These are phyloP conservation scores for Knufia fluminis DNA, from an alignment of 2,329 filamentous ascomycete genomes.

Conservation along the genomic window DNA sequence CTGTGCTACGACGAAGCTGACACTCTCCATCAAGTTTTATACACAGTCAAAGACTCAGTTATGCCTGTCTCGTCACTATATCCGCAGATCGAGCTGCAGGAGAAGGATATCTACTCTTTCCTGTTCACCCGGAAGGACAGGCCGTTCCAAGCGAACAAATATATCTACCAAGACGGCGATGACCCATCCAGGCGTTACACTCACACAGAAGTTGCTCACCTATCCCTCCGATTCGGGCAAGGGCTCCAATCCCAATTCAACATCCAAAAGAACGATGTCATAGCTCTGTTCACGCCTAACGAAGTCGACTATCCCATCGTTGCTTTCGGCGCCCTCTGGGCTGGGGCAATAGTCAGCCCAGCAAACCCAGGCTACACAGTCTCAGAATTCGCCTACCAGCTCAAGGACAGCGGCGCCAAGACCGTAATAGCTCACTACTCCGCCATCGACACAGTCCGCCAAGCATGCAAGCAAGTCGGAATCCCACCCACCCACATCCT, in stretches of 20 bases:
- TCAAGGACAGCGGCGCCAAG: conserved; percentile 67
- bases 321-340: conserved; percentile 73
- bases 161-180: conserved; percentile 72
- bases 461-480: conserved; percentile 61
- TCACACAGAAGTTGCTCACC: conserved; percentile 55
- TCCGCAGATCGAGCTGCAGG: conserved; percentile 57
- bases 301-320: conserved; percentile 70
- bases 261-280: conserved; percentile 75
- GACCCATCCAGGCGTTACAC: conserved; percentile 58
- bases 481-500: conserved; percentile 65
- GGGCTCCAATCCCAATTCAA: conserved; percentile 65
- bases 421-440: conserved; percentile 64
- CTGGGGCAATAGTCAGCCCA: conserved; percentile 71
- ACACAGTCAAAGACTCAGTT: not conserved
- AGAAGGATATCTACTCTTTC: conserved; percentile 67
- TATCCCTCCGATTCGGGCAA: conserved; percentile 67
- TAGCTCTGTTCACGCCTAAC: conserved; percentile 77
- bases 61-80: conserved; percentile 68
- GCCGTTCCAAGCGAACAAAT: conserved; percentile 61
- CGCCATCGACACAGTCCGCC: conserved; percentile 53
- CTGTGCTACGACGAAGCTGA: not conserved
- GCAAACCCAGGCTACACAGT: conserved; percentile 82
- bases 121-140: conserved; percentile 62
- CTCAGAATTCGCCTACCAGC: conserved; percentile 74
- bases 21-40: not conserved